Evolutionary conservation across 2,329 filamentous ascomycete genomes (phyloP).

Genomic region (Talaromyces sp.): DNA sequence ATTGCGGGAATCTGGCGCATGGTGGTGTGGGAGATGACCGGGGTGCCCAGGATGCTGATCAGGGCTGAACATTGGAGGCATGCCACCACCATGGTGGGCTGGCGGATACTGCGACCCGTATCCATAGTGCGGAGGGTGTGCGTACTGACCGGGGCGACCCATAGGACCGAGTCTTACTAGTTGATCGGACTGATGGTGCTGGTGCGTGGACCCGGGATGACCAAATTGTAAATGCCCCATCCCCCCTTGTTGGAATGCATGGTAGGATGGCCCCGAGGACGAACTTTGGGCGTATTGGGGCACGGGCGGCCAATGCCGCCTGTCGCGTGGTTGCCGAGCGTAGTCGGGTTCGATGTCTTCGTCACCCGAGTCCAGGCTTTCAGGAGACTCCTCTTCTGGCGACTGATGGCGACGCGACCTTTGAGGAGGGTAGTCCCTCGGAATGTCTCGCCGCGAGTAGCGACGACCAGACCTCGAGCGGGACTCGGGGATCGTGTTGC

Average conservation of each 20-base stretch:
- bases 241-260: slow-evolving; percentile 25
- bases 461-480: slow-evolving; percentile 34
- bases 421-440: slow-evolving; percentile 20
- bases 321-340: slow-evolving; percentile 32
- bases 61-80: slow-evolving; percentile 25
- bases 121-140: slow-evolving; percentile 21
- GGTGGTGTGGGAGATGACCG: slow-evolving; percentile 21
- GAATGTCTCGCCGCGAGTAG: slow-evolving; percentile 31
- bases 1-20: slow-evolving; percentile 16
- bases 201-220: slow-evolving; percentile 21
- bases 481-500: slow-evolving; percentile 30
- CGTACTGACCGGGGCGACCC: slow-evolving; percentile 22
- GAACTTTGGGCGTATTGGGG: slow-evolving; percentile 35
- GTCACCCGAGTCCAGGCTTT: slow-evolving; percentile 61
- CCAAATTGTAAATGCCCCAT: slow-evolving; percentile 21
- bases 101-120: slow-evolving; percentile 26
- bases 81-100: slow-evolving; percentile 18
- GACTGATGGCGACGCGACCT: slow-evolving; percentile 41
- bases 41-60: slow-evolving; percentile 22
- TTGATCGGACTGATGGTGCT: slow-evolving; percentile 26
- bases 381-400: slow-evolving; percentile 50
- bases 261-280: slow-evolving; percentile 36
- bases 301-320: slow-evolving; percentile 27
- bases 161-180: slow-evolving; percentile 26
- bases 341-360: slow-evolving; percentile 50